A percentile compares a stretch with the other conserved stretches of the same genome.
Evolutionary conservation across 768 basidiomycete species (phyloP).

Genomic region (Phlegmacium glaucopus): DNA sequence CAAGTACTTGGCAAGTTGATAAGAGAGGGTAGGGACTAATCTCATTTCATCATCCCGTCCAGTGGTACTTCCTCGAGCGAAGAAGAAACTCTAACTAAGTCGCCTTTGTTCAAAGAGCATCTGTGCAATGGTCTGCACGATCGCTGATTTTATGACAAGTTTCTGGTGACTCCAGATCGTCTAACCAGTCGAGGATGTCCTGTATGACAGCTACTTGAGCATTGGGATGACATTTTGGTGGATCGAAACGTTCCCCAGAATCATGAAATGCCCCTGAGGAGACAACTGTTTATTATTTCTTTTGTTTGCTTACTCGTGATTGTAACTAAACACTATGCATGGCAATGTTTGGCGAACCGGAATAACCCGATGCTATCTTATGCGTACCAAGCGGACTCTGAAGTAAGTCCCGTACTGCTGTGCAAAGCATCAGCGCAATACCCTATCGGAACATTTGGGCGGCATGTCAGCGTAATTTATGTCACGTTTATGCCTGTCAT

Average conservation of each 20-base stretch:
- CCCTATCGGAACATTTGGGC: too few relatives aligned
- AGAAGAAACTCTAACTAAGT: too few relatives aligned
- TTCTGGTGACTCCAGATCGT: background rate
- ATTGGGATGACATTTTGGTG: background rate
- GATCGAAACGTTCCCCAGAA: constrained; percentile 1
- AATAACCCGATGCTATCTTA: too few relatives aligned
- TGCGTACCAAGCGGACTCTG: too few relatives aligned
- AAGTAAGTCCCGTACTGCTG: too few relatives aligned
- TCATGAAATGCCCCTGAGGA: background rate
- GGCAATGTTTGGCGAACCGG: too few relatives aligned
- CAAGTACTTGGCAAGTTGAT: background rate
- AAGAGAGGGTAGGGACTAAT: background rate
- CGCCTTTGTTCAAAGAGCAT: too few relatives aligned
- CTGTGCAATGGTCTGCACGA: background rate
- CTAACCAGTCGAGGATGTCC: background rate
- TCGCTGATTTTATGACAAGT: constrained; percentile 1
- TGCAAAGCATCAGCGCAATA: too few relatives aligned
- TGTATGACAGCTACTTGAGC: background rate
- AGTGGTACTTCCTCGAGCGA: background rate
- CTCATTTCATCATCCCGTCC: background rate
- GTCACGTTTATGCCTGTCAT: too few relatives aligned
- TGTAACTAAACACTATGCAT: constrained; percentile 54
- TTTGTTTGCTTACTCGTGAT: too few relatives aligned
- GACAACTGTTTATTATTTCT: too few relatives aligned
- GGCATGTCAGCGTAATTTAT: too few relatives aligned